Percentiles rank a stretch among this genome's conserved stretches.
Conservation (phyloP, 2,329 filamentous ascomycete genomes). For the Tolypocladium guangdongense region DNA sequence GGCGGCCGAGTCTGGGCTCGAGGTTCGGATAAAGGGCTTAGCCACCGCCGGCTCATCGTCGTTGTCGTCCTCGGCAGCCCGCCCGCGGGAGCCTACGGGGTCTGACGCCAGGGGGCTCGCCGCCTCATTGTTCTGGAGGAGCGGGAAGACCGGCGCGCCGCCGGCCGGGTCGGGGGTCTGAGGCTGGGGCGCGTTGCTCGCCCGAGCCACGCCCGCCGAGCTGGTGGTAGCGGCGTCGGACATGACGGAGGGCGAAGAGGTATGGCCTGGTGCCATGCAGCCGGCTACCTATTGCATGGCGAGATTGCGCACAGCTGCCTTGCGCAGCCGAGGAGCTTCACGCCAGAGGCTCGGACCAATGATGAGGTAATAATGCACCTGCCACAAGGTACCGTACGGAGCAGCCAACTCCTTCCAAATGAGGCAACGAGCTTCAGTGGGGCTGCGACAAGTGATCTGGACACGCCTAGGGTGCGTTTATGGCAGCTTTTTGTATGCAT, state of each 20-base stretch:
- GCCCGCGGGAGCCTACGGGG: conserved; percentile 10
- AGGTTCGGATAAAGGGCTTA: conserved; percentile 44
- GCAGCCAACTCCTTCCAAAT: neutral
- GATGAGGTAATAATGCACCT: neutral
- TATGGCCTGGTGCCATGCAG: neutral
- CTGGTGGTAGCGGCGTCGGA: neutral
- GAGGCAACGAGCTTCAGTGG: neutral
- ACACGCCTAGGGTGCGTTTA: neutral
- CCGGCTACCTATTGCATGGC: neutral
- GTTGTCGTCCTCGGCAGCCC: conserved; percentile 35
- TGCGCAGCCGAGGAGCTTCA: neutral
- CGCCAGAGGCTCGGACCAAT: no score
- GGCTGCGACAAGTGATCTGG: neutral
- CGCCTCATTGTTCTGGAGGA: conserved; percentile 24
- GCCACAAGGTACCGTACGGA: no score
- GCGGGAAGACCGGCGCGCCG: conserved; percentile 14
- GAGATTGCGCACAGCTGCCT: neutral
- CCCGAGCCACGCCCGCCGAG: neutral
- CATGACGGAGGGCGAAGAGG: neutral
- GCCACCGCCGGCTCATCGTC: conserved; percentile 49
- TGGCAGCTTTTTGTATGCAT: no score
- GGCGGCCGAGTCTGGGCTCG: conserved; percentile 35
- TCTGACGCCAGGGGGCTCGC: conserved; percentile 15
- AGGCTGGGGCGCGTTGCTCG: neutral
- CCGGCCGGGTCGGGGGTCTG: neutral